A percentile compares a stretch with the other conserved stretches of the same genome.
Evolutionary conservation across 2,329 filamentous ascomycete genomes (phyloP).

Genomic region (Macrophomina tecta): DNA sequence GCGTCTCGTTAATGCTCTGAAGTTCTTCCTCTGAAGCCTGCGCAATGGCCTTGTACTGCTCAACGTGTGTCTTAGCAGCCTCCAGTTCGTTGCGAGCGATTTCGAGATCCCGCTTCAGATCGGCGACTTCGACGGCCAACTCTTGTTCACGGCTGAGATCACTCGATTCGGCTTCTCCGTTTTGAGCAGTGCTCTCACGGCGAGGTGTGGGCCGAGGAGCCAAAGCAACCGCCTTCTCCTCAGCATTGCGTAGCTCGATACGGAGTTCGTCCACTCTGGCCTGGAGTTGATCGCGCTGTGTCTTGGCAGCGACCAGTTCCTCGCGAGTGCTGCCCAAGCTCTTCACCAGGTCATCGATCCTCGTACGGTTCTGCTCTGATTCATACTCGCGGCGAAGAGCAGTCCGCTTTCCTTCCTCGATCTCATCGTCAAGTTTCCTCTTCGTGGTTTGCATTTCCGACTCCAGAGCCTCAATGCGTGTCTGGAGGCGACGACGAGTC

Average conservation of each 20-base stretch:
- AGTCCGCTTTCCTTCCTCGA: conserved; percentile 83
- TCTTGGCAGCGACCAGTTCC: conserved; percentile 85
- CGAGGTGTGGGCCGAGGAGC: conserved; percentile 78
- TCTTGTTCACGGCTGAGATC: conserved; percentile 76
- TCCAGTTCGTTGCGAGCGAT: conserved; percentile 80
- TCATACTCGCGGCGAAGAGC: conserved; percentile 89
- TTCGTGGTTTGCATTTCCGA: conserved; percentile 78
- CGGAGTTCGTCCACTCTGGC: conserved; percentile 85
- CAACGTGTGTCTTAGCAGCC: conserved; percentile 77
- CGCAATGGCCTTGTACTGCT: conserved; percentile 88
- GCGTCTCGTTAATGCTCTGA: conserved; percentile 75
- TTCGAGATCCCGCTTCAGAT: conserved; percentile 87
- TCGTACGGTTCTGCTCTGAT: conserved; percentile 82
- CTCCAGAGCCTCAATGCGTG: conserved; percentile 78
- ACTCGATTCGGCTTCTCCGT: conserved; percentile 55
- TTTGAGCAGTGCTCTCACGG: conserved; percentile 45
- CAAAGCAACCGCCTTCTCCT: conserved; percentile 82
- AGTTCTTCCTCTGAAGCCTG: conserved; percentile 88
- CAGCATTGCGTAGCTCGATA: conserved; percentile 84
- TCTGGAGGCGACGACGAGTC: conserved; percentile 77
- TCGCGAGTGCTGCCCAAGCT: conserved; percentile 82
- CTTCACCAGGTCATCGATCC: conserved; percentile 87
- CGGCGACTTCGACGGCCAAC: conserved; percentile 79
- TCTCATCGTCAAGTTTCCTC: conserved; percentile 80
- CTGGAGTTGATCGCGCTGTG: conserved; percentile 86